Evolutionary conservation across 768 basidiomycete genomes (phyloP).

Genomic region (Sarcodon aspratus): DNA sequence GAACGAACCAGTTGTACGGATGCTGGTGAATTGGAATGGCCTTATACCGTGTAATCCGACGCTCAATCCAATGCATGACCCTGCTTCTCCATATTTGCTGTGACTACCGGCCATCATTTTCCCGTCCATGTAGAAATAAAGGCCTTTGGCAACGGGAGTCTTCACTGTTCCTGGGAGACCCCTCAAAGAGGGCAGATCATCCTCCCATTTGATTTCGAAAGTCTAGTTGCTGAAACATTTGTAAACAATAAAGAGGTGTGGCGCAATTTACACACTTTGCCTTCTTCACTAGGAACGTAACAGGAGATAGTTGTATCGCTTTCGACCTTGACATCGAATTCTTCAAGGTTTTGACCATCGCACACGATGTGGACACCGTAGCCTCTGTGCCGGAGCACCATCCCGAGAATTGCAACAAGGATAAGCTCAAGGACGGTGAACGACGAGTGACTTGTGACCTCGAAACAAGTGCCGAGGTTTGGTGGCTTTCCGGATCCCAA

Average conservation of each 20-base stretch:
- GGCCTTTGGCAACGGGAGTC: no score
- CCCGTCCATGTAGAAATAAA: slow-evolving; percentile 7
- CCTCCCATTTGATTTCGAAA: slow-evolving; percentile 8
- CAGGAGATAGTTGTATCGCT: slow-evolving; percentile 7
- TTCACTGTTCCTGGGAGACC: neutral
- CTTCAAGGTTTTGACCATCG: slow-evolving; percentile 6
- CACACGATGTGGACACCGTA: slow-evolving; percentile 8
- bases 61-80: no score
- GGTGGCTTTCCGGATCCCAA: neutral
- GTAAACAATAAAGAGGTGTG: no score
- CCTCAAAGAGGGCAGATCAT: slow-evolving; percentile 2
- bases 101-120: slow-evolving; percentile 4
- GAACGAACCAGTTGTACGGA: neutral
- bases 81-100: neutral
- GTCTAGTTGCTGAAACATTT: neutral
- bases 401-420: neutral
- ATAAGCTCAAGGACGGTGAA: neutral
- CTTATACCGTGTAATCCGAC: neutral
- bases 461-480: neutral
- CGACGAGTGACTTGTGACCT: neutral
- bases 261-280: slow-evolving; percentile 4
- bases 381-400: slow-evolving; percentile 4
- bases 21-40: slow-evolving; percentile 2
- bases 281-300: slow-evolving; percentile 7
- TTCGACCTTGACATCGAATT: slow-evolving; percentile 5